phyloP scores from a whole-genome alignment of 495 filamentous ascomycete species.

The Aspergillus incahuasiensis region DNA sequence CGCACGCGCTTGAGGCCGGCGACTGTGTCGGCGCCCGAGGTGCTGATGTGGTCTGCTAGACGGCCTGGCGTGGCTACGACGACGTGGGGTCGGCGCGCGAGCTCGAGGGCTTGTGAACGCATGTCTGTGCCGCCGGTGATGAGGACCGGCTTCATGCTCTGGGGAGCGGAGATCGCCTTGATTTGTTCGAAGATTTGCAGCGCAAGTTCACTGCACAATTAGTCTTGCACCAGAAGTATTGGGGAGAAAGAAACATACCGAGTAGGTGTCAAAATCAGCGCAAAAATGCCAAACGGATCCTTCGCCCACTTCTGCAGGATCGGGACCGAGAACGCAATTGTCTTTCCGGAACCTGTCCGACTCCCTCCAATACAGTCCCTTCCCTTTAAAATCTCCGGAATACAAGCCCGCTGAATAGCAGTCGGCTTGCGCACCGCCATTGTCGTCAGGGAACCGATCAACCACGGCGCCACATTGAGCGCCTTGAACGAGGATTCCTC shows the following conservation, averaged over 20 bases:
- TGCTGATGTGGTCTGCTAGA: slow-evolving; percentile 87
- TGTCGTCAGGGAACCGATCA: slow-evolving; percentile 73
- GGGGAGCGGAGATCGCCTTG: slow-evolving; percentile 80
- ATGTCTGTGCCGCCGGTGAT: slow-evolving; percentile 91
- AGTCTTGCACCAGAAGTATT: not conserved
- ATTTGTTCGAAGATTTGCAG: slow-evolving; percentile 95
- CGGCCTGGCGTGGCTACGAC: slow-evolving; percentile 93
- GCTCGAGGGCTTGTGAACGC: slow-evolving; percentile 78
- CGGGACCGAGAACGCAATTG: slow-evolving; percentile 91
- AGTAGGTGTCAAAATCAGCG: slow-evolving; percentile 84
- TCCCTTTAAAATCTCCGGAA: slow-evolving; percentile 84
- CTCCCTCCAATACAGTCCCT: slow-evolving; percentile 92
- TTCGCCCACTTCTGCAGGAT: slow-evolving; percentile 90
- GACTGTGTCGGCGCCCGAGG: slow-evolving; percentile 85
- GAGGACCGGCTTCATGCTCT: slow-evolving; percentile 77
- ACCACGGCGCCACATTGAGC: slow-evolving; percentile 78
- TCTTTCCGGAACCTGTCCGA: slow-evolving; percentile 96
- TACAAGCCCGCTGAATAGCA: slow-evolving; percentile 85
- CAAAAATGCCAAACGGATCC: slow-evolving; percentile 89
- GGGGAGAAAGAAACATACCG: slow-evolving; percentile 42
- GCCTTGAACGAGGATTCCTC: slow-evolving; percentile 64
- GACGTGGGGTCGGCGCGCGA: slow-evolving; percentile 78
- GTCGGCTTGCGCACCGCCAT: slow-evolving; percentile 90
- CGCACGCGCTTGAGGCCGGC: slow-evolving; percentile 69
- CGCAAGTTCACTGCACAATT: slow-evolving; percentile 66